These are phyloP conservation scores for Gymnopilus junonius DNA, from an alignment of 768 basidiomycete genomes.

Conservation along the genomic window DNA sequence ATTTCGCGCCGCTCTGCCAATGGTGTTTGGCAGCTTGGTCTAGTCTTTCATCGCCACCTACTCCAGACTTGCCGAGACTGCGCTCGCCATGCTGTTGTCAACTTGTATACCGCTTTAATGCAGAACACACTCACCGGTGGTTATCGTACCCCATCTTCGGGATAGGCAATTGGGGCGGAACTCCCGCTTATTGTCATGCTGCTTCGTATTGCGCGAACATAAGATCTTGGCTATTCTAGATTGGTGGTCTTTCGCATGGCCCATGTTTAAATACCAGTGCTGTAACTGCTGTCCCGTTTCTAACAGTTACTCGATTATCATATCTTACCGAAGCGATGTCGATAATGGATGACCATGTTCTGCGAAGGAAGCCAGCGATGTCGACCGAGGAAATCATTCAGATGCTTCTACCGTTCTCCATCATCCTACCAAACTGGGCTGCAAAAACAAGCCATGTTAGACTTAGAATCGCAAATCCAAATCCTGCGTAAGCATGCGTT, in stretches of 20 bases:
- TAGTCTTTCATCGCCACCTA: background rate
- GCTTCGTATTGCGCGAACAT: background rate
- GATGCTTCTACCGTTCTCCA: background rate
- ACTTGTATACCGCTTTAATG: background rate
- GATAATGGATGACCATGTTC: background rate
- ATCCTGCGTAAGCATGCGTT: background rate
- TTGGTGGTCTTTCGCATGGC: background rate
- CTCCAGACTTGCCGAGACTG: slow-evolving; percentile 3
- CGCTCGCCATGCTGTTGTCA: background rate
- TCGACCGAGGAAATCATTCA: background rate
- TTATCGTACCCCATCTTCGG: background rate
- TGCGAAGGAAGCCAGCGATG: background rate
- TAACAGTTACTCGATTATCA: background rate
- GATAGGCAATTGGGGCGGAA: background rate
- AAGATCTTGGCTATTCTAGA: background rate
- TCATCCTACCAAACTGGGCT: background rate
- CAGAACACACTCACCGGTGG: background rate
- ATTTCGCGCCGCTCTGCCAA: background rate
- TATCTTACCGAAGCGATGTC: background rate
- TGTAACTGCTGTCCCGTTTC: background rate
- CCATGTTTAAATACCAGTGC: background rate
- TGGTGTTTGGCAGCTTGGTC: background rate
- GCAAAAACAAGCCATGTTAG: background rate
- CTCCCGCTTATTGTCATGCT: background rate
- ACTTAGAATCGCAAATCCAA: background rate